A percentile compares a stretch with the other conserved stretches of the same genome.
These are phyloP conservation scores for Trichoderma asperelloides DNA, from an alignment of 495 filamentous ascomycete genomes.

Conservation along the genomic window DNA sequence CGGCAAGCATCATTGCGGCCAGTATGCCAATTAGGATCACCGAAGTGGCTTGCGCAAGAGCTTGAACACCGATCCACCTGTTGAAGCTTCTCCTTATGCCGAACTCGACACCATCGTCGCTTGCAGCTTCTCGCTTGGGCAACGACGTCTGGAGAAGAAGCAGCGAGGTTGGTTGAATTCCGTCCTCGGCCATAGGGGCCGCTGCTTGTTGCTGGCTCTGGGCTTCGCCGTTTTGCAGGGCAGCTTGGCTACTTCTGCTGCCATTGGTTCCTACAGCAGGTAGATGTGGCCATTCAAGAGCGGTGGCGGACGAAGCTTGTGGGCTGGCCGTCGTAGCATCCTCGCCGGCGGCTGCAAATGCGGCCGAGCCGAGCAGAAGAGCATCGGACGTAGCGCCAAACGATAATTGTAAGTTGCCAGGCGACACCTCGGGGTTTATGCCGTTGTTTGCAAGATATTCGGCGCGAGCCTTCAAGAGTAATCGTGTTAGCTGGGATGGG, in stretches of 20 bases:
- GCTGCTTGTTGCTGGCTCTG: neutral
- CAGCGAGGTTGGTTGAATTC: neutral
- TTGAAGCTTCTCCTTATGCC: neutral
- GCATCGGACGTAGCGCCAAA: neutral
- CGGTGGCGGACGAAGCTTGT: neutral
- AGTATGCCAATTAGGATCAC: neutral
- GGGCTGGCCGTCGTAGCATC: neutral
- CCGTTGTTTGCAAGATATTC: neutral
- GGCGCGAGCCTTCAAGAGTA: neutral
- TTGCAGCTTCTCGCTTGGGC: neutral
- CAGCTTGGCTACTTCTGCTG: neutral
- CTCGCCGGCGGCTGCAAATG: neutral
- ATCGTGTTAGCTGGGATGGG: neutral
- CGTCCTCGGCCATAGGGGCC: neutral
- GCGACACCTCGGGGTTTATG: neutral
- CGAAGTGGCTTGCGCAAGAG: neutral
- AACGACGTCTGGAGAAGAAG: neutral
- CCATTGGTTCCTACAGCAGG: neutral
- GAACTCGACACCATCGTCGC: neutral
- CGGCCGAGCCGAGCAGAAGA: neutral
- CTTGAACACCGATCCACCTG: neutral
- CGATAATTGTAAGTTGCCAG: neutral
- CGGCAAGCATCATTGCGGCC: neutral
- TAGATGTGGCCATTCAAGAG: neutral
- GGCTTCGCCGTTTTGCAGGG: neutral